Evolutionary conservation across 768 basidiomycete genomes (phyloP), one percentile per base, ranked within the genome.

Genomic region (Suillus occidentalis): DNA sequence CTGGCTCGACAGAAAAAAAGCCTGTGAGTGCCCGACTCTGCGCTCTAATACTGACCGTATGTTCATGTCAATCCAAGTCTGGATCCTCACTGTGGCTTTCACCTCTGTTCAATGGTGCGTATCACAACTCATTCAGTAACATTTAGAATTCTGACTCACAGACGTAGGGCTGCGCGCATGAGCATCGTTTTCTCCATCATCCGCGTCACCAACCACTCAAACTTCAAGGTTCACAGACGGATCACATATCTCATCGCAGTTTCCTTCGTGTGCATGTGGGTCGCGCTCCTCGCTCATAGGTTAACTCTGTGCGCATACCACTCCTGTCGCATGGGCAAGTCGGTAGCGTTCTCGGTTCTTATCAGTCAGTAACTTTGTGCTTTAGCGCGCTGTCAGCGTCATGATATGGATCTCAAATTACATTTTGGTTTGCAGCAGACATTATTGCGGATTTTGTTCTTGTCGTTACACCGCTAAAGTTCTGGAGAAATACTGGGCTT

Each of bases 181-280:
- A 75, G 75, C 61, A 67, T 75, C 37, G 49, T 75, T 39, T 16
- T 68, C 36, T 74, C 75, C 28, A 66, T 73, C 61, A 47, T 73
- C n/a, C 71, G 68, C 34, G 18, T 70, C 12, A 61, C 60, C 12
- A 67, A 64, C 25, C 71, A 71, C 0, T 8, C 34, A 37, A 56
- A 22, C 22, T 63, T 63, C 13, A 61, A 34, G 42, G 55, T 4
- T 4, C 64, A 66, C 16, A 65, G 60, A 6, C 67, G 64, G n/a
- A 25, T 68, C 45, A 36, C 57, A 0, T 61, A 20, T 53, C 4
- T 64, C 12, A 39, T 69, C 20, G 67, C 68, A 43, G 47, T 39
- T 36, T 64, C 66, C 4, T 75, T 76, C 34, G 0, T 66, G 20
- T 7, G 64, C 61, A 74, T 73, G 75, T 75, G 73, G 71, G 55